These are phyloP conservation scores for Nemophila menziesii DNA, from an alignment of 257 asterid genomes.

Conservation along the genomic window DNA sequence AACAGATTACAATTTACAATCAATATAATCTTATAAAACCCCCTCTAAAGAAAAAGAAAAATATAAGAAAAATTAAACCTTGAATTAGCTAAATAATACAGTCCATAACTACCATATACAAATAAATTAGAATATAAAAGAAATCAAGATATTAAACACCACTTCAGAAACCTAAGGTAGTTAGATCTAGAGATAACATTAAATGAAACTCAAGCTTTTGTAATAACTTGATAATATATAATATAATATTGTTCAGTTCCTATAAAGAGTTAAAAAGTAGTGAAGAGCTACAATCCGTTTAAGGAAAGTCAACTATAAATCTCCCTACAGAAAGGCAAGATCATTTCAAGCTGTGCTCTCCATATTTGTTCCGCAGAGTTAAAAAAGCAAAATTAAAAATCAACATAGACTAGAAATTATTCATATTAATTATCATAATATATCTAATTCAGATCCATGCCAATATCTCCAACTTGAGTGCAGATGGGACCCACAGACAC, in stretches of 20 bases:
- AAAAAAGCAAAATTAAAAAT: conserved; percentile 20
- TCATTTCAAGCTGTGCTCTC: conserved; percentile 30
- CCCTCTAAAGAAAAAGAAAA: neutral
- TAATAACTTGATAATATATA: conserved; percentile 24
- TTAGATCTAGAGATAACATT: conserved; percentile 13
- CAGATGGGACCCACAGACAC: conserved; percentile 76
- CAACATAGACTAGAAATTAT: conserved; percentile 14
- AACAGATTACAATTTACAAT: neutral
- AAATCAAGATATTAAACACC: too few relatives aligned
- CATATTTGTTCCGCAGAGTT: conserved; percentile 22
- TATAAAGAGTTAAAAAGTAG: conserved; percentile 24
- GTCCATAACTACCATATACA: too few relatives aligned
- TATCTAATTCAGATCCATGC: conserved; percentile 83
- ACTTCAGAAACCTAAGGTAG: neutral
- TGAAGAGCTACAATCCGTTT: conserved; percentile 33
- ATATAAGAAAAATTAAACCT: too few relatives aligned
- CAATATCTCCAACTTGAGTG: conserved; percentile 82
- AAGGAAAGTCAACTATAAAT: conserved; percentile 18
- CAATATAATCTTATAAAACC: too few relatives aligned
- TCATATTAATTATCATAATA: conserved; percentile 23
- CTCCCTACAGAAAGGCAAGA: conserved; percentile 50
- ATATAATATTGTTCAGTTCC: conserved; percentile 16
- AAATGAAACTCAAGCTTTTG: conserved; percentile 23
- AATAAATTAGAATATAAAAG: too few relatives aligned
- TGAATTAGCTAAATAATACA: too few relatives aligned